Conservation (phyloP, 202 grass and related monocot species). For the Cymbopogon flexuosus region DNA sequence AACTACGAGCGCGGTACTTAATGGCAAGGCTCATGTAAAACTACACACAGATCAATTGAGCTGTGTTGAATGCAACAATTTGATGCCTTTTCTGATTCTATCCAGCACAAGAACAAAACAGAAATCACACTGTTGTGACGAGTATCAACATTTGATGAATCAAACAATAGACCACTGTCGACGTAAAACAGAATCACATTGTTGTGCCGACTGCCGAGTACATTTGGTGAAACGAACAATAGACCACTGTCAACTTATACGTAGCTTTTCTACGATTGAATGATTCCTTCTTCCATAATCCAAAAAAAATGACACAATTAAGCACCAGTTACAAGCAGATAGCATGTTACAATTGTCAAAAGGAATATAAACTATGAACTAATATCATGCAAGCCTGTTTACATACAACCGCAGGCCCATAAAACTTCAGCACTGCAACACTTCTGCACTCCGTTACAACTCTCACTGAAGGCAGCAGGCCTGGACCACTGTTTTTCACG, state of each 20-base stretch:
- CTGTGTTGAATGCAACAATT: not conserved
- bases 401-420: not conserved
- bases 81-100: not conserved
- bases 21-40: not conserved
- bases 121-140: no score
- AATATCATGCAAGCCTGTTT: not conserved
- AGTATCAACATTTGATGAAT: not conserved
- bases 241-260: not conserved
- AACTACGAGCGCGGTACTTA: not conserved
- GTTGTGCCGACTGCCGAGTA: no score
- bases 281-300: not conserved
- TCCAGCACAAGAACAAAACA: not conserved
- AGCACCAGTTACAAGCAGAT: not conserved
- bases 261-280: not conserved
- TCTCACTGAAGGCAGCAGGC: not conserved
- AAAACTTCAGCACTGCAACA: not conserved
- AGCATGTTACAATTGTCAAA: not conserved
- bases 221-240: not conserved
- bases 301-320: not conserved
- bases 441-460: not conserved
- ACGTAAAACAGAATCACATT: not conserved
- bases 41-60: not conserved
- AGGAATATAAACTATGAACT: not conserved
- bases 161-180: not conserved
- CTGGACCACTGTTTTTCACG: slow-evolving; percentile 35